Evolutionary conservation across 192 early-diverging fungal species (phyloP), one percentile per base, ranked within the genome.

Genomic region (Entomortierella chlamydospora): DNA sequence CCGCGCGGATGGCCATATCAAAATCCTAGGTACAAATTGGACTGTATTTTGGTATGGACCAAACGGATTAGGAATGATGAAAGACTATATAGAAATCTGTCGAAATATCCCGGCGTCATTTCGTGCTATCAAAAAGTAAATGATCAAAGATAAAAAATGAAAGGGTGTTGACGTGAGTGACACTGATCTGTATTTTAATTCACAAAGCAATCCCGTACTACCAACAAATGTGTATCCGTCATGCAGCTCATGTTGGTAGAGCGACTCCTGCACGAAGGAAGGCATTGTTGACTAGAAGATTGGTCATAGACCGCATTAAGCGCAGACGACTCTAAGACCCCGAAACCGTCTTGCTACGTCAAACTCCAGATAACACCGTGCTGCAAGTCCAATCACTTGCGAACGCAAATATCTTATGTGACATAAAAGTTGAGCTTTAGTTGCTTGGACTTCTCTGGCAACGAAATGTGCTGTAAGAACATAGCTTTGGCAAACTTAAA

Each of bases 21-120:
- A 84, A 31, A 78, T 95, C 57, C 81, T 69, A 4, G 90, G 86
- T 18, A 86, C 86, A 8, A 82, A 92, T 17, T 98, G 97, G 97
- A 91, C 91, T 45, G 86, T 96, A 57, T 98, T 98, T 79, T 98
- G 95, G 94, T 89, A 93, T 81, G 93, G 93, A 23, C 47, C 63
- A 28, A 77, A 84, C 9, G 88, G 84, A 4, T 22, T 77, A 9
- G 23, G 23, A 28, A 30, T 78, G 28, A 82, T 92, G 9, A 62
- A 61, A 8, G 74, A 81, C 20, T 90, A 87, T 26, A 85, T 84
- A 26, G 69, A 66, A 26, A 83, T 88, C 31, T 87, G 88, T 3
- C 69, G 81, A 49, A 54, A 60, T 37, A 88, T 92, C 12, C 86
- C 87, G 15, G 83, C 91, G 1, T 90, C 89, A 2, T 92, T 92